Base-by-base conservation (phyloP, 352 stramenopile genomes). In the Globisporangium polare region DNA sequence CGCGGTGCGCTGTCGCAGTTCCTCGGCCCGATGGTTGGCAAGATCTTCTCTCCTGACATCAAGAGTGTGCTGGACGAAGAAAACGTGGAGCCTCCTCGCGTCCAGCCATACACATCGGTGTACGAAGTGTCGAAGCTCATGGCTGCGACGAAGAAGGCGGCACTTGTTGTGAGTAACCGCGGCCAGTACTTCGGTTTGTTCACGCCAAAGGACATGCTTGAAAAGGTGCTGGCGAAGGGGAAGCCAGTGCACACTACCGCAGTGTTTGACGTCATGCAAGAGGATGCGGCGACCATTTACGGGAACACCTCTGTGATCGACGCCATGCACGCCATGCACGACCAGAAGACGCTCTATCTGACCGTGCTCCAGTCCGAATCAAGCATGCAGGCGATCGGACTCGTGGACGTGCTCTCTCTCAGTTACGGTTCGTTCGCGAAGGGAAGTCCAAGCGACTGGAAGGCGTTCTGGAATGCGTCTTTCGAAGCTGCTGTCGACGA, bases 131-230 rank as follows among this genome's bases (percentile, higher is more conserved):
- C 88, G 3, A 90, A 93, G 65, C 72, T 94, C 51, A 99, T 99
- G 92, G 83, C 95, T 2, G 79, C 93, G n/a, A 94, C 85, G 12
- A 89, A 93, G 60, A 98, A 98, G 67, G 96, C 95, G 27, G 94
- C 94, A 2, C 75, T 99, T 5, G 91, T 99, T 20, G 92, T 99
- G 24, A 95, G 97, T 60, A 95, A 96, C 67, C 80, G 91, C 37
- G 87, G 88, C 0, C 81, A 97, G 65, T 94, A 98, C 56, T 90
- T 98, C 62, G 97, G 97, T 41, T 86, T 99, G 66, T 98, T 99
- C 67, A 98, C 96, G 0, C 97, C 97, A 24, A 99, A 99, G 71
- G 95, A 99, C 71, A 95, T 99, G 89, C 89, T 99, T 59, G 94
- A 94, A 53, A 92, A 96, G 52, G 96, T 98, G 27, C 75, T 99